Base-by-base conservation (phyloP, 2,329 filamentous ascomycete genomes). In the Fusarium albidum region DNA sequence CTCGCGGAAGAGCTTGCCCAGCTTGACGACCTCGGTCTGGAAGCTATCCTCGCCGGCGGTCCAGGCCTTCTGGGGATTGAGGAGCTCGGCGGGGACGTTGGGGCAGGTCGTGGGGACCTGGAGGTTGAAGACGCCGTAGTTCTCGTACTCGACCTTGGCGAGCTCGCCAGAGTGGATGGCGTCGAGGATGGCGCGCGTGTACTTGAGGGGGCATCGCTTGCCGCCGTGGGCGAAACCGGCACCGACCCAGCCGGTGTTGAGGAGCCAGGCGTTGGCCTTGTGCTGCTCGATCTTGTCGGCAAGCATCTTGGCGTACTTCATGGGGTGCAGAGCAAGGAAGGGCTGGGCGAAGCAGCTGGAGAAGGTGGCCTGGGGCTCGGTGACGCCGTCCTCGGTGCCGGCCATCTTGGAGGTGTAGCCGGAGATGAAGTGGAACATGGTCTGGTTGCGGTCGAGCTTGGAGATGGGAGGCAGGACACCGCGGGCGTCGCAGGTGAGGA, bases 341-440 rank as follows among this genome's bases (percentile, higher is more conserved):
- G 95, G 95, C 81, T 99, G 95, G 50, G 95, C 95, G 79, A 99
- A 99, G 87, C 95, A 99, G 46, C 93, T 96, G 21, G 93, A 98
- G 87, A 99, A 99, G 70, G 95, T 99, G 18, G 95, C 95, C 79
- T 98, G 92, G 63, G 95, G 95, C 80, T 99, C 95, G 9, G 91
- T 96, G 63, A 99, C 87, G 71, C 95, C 95, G 64, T 97, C 92
- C 81, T 99, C 95, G 28, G 95, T 99, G 71, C 95, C 95, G 63
- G 95, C 95, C 95, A 99, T 99, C 88, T 99, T 99, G 73, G 94
- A 98, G 62, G 95, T 99, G 85, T 99, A 99, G 68, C 95, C 95
- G 14, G 91, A 96, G 79, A 99, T 99, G 87, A 99, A 99, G 85
- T 99, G 95, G 89, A 98, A 99, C 94, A 99, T 98, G 76, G 92